Percentiles rank a stretch among this genome's conserved stretches.
These are phyloP conservation scores for Artemisia argyi DNA, from an alignment of 129 eudicot genomes.

Conservation along the genomic window DNA sequence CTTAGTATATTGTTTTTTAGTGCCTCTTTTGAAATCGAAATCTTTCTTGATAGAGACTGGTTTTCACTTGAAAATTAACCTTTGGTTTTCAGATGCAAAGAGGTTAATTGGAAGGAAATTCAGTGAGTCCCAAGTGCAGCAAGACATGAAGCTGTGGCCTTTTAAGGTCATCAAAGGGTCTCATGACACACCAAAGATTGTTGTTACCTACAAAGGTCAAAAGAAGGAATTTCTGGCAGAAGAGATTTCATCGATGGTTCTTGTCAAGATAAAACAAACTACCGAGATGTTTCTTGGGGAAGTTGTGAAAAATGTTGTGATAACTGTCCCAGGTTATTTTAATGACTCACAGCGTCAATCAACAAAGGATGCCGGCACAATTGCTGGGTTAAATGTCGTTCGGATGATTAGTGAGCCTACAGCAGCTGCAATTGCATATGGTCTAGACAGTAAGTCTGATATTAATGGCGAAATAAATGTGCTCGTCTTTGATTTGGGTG, in stretches of 20 bases:
- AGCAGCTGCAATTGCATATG: constrained; percentile 26
- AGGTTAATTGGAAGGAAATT: no score
- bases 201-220: not conserved
- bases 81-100: no score
- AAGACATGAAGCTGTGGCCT: no score
- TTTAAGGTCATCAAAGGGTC: no score
- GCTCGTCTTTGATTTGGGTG: constrained; percentile 15
- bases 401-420: constrained; percentile 19
- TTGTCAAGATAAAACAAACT: constrained; percentile 8
- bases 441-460: not conserved
- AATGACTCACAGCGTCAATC: constrained; percentile 6
- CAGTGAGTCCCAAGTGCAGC: no score
- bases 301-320: not conserved
- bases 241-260: constrained; percentile 19
- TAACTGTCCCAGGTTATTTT: constrained; percentile 1
- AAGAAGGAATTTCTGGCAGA: constrained; percentile 8
- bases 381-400: constrained; percentile 3
- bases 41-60: no score
- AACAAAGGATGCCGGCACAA: not conserved
- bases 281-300: not conserved
- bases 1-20: no score
- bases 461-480: not conserved
- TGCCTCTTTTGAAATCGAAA: no score
- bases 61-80: no score
- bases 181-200: no score